phyloP scores from a whole-genome alignment of 495 filamentous ascomycete species.

The Neurospora sp. region DNA sequence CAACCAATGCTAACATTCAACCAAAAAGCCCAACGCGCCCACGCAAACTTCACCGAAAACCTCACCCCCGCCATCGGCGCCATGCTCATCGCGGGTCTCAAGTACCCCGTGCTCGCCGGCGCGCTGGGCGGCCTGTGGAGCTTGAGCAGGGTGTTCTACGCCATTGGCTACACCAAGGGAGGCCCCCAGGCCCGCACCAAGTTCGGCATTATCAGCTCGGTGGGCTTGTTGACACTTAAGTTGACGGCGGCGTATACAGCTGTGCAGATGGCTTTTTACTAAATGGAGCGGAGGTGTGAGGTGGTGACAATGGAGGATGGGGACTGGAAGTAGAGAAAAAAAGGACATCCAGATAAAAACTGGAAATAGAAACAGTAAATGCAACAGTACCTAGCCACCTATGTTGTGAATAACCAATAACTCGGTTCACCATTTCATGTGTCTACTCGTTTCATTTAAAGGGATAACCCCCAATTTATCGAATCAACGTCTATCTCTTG shows the following conservation, averaged over 20 bases:
- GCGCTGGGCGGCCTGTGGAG: conserved; percentile 47
- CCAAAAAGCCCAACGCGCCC: conserved; percentile 54
- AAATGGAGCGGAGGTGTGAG: background rate
- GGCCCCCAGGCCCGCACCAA: conserved; percentile 24
- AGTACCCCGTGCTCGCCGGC: conserved; percentile 46
- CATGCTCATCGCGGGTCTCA: conserved; percentile 44
- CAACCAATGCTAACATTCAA: conserved; percentile 14
- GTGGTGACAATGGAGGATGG: background rate
- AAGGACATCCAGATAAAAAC: background rate
- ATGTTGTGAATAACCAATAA: background rate
- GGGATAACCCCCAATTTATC: background rate
- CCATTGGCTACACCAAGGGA: conserved; percentile 46
- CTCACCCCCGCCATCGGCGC: conserved; percentile 45
- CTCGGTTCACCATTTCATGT: background rate
- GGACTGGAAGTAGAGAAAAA: background rate
- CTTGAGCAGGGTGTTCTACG: conserved; percentile 41
- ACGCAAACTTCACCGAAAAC: conserved; percentile 63
- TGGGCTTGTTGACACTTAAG: conserved; percentile 19
- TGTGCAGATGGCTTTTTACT: conserved; percentile 20
- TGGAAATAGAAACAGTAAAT: background rate
- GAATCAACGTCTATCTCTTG: background rate
- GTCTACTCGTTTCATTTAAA: background rate
- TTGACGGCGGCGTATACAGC: conserved; percentile 23
- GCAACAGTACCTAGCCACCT: background rate
- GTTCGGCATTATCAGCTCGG: conserved; percentile 12